Evolutionary conservation across 2,329 filamentous ascomycete species (phyloP).

Genomic region (Diaporthe caulivora): DNA sequence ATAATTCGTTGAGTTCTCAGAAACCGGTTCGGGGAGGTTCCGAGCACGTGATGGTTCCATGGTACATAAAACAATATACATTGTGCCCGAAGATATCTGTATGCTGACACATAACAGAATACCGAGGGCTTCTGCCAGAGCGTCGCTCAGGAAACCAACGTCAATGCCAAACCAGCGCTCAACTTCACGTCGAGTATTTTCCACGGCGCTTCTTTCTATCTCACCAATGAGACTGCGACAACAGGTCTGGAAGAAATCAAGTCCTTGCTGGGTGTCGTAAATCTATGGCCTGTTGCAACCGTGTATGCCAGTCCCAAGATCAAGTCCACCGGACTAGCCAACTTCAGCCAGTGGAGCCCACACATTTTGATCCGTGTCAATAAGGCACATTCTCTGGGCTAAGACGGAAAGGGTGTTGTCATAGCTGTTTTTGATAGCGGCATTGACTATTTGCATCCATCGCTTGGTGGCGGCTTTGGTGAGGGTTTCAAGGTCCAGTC

Average conservation of each 20-base stretch:
- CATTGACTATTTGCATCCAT: conserved; percentile 54
- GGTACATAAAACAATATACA: background rate
- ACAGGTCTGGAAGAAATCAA: conserved; percentile 31
- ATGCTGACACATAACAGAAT: background rate
- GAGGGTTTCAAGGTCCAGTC: conserved; percentile 51
- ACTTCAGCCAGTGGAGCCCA: conserved; percentile 22
- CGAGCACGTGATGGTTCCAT: conserved; percentile 1
- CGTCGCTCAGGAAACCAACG: conserved; percentile 1
- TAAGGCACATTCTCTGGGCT: conserved; percentile 4
- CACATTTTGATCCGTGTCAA: conserved; percentile 4
- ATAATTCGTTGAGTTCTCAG: conserved; percentile 13
- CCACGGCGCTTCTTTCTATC: conserved; percentile 40
- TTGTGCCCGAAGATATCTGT: background rate
- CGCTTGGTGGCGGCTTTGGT: conserved; percentile 56
- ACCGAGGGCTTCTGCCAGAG: conserved; percentile 7
- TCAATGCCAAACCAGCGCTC: conserved; percentile 7
- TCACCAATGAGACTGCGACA: conserved; percentile 22
- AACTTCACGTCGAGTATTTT: conserved; percentile 39
- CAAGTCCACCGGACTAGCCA: background rate
- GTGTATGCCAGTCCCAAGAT: conserved; percentile 3
- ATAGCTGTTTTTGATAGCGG: conserved; percentile 49
- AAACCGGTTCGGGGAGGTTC: conserved; percentile 4
- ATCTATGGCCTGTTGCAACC: conserved; percentile 35
- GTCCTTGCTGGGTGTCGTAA: conserved; percentile 38
- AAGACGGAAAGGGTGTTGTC: background rate